Conservation (phyloP, 345 rosid genomes). For the Acer campestre region DNA sequence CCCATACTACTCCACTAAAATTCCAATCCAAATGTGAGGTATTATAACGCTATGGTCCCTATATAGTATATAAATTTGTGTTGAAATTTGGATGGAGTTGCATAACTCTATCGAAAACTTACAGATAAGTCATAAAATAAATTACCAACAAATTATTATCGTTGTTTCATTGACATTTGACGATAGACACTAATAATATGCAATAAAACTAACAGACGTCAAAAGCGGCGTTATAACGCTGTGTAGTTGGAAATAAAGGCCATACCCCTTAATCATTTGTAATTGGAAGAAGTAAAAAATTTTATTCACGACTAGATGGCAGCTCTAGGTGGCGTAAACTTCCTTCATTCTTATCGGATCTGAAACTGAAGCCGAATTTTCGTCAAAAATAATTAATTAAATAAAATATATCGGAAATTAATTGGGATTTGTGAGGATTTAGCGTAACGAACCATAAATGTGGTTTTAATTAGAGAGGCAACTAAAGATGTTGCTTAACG, state of each 20-base stretch:
- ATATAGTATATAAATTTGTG: too few relatives aligned
- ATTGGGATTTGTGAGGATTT: slow-evolving; percentile 87
- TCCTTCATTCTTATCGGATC: neutral
- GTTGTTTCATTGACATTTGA: too few relatives aligned
- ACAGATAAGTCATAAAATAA: too few relatives aligned
- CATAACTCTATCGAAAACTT: too few relatives aligned
- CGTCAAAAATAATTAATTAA: slow-evolving; percentile 6
- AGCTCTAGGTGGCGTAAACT: slow-evolving; percentile 24
- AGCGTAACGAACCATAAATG: slow-evolving; percentile 93
- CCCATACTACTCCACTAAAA: too few relatives aligned
- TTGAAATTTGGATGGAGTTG: too few relatives aligned
- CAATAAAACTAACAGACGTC: neutral
- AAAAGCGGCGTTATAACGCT: neutral
- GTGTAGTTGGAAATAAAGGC: neutral
- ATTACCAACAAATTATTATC: too few relatives aligned
- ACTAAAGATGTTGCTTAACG: slow-evolving; percentile 67
- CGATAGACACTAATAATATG: neutral
- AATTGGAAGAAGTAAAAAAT: neutral
- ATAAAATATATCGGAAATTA: neutral
- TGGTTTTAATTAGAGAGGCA: slow-evolving; percentile 37
- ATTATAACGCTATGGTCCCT: too few relatives aligned
- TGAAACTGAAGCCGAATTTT: neutral
- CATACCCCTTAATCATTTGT: neutral
- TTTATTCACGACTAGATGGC: neutral
- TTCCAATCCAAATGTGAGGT: too few relatives aligned